phyloP scores from a whole-genome alignment of 2,329 filamentous ascomycete genomes.

The Fusarium torreyae region DNA sequence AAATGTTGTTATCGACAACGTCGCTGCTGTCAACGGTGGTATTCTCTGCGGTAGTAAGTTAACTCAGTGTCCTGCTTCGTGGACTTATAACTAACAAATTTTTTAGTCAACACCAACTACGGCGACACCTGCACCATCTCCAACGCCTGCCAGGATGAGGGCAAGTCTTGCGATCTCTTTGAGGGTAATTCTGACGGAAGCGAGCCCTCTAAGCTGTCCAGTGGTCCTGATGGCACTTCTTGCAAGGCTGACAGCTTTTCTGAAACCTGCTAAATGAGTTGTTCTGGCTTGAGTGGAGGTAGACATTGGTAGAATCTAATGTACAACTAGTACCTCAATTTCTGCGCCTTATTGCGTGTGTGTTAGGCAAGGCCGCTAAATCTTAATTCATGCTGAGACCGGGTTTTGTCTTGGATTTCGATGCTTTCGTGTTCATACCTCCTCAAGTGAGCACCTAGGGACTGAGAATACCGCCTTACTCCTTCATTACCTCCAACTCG shows the following conservation, averaged over 20 bases:
- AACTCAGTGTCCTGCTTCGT: too few species aligned
- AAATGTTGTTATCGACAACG: conserved; percentile 37
- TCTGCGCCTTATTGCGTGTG: background rate
- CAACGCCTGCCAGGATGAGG: conserved; percentile 41
- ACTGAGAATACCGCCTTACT: too few species aligned
- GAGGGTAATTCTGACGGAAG: conserved; percentile 37
- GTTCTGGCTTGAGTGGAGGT: background rate
- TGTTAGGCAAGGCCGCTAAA: background rate
- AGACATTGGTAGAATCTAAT: background rate
- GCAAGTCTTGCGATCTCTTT: conserved; percentile 43
- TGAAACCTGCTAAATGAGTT: conserved; percentile 32
- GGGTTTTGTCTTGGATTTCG: too few species aligned
- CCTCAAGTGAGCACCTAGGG: too few species aligned
- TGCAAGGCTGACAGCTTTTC: conserved; percentile 34
- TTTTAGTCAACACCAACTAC: conserved; percentile 45
- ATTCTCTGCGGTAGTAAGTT: conserved; percentile 43
- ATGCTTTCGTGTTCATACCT: too few species aligned
- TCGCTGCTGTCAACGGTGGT: conserved; percentile 43
- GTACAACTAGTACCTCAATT: background rate
- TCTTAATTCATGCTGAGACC: too few species aligned
- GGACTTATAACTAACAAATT: background rate
- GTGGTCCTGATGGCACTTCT: conserved; percentile 38
- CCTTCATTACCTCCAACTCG: too few species aligned
- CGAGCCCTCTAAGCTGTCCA: conserved; percentile 41
- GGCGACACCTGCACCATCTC: conserved; percentile 46